A percentile compares a stretch with the other conserved stretches of the same genome.
phyloP scores from a whole-genome alignment of 108 stramenopile genomes.

The Cyclotella baltica region DNA sequence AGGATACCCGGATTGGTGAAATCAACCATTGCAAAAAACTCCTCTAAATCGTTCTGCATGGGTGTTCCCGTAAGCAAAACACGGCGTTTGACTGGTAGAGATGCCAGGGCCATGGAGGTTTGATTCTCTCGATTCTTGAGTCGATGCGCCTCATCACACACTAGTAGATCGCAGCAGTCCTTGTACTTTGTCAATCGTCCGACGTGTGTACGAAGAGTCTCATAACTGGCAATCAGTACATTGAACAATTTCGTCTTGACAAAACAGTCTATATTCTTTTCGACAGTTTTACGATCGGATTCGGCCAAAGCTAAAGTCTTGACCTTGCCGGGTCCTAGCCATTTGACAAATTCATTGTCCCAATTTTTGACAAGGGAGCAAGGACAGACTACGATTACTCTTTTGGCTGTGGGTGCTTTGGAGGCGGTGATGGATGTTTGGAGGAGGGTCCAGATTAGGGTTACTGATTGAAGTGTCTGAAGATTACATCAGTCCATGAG shows the following conservation, averaged over 20 bases:
- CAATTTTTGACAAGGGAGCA: conserved; percentile 98
- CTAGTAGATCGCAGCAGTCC: conserved; percentile 93
- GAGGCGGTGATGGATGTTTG: conserved; percentile 88
- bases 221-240: conserved; percentile 93
- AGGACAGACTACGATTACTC: conserved; percentile 95
- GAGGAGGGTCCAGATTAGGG: conserved; percentile 95
- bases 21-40: conserved; percentile 98
- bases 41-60: conserved; percentile 95
- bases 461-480: conserved; percentile 93
- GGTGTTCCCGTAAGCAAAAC: conserved; percentile 95
- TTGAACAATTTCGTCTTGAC: conserved; percentile 82
- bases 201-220: conserved; percentile 94
- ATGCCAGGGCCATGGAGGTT: conserved; percentile 87
- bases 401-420: conserved; percentile 85
- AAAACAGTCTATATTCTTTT: conserved; percentile 86
- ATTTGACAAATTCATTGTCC: conserved; percentile 98
- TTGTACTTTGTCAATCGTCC: conserved; percentile 73
- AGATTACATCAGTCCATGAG: not conserved
- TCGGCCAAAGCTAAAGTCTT: conserved; percentile 89
- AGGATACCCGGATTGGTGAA: conserved; percentile 94
- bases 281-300: conserved; percentile 82
- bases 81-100: conserved; percentile 86
- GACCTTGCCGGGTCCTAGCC: conserved; percentile 88
- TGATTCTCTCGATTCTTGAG: conserved; percentile 98
- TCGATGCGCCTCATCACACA: conserved; percentile 98